Conservation (phyloP, 345 rosid species). For the Gynandropsis gynandra region DNA sequence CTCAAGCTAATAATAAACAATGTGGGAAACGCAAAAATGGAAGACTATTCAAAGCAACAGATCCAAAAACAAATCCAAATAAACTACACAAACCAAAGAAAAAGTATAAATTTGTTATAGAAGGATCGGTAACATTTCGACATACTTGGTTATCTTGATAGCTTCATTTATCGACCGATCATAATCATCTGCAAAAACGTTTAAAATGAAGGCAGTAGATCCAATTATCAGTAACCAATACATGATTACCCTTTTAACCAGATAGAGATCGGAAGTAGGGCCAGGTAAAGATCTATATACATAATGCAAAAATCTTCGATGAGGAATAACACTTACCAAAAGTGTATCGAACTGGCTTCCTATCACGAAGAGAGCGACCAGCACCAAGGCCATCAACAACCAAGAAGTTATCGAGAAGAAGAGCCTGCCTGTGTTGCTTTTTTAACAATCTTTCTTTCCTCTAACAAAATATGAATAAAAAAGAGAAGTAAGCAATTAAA, state of each 20-base stretch:
- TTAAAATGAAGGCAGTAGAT: conserved; percentile 9
- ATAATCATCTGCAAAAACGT: conserved; percentile 80
- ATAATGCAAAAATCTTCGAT: conserved; percentile 12
- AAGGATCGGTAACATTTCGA: background rate
- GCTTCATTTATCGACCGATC: conserved; percentile 98
- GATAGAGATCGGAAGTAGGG: background rate
- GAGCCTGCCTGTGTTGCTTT: conserved; percentile 94
- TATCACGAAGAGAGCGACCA: conserved; percentile 94
- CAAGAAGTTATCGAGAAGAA: conserved; percentile 79
- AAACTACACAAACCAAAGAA: no score
- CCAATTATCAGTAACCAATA: conserved; percentile 6
- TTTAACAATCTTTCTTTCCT: conserved; percentile 35
- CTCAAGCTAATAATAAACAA: conserved; percentile 2
- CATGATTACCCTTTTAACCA: background rate
- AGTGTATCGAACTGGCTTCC: conserved; percentile 95
- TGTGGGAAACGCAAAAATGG: conserved; percentile 10
- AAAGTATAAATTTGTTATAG: no score
- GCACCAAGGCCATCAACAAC: conserved; percentile 71
- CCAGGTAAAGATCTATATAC: conserved; percentile 6
- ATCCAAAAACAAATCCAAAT: no score
- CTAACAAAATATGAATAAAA: conserved; percentile 9
- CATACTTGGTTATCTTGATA: conserved; percentile 86
- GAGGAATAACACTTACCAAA: conserved; percentile 57
- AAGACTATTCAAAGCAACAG: conserved; percentile 8
- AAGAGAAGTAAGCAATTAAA: background rate